Base-by-base conservation (phyloP, 2,329 filamentous ascomycete genomes). In the Ceratocystiopsis brevicomis region DNA sequence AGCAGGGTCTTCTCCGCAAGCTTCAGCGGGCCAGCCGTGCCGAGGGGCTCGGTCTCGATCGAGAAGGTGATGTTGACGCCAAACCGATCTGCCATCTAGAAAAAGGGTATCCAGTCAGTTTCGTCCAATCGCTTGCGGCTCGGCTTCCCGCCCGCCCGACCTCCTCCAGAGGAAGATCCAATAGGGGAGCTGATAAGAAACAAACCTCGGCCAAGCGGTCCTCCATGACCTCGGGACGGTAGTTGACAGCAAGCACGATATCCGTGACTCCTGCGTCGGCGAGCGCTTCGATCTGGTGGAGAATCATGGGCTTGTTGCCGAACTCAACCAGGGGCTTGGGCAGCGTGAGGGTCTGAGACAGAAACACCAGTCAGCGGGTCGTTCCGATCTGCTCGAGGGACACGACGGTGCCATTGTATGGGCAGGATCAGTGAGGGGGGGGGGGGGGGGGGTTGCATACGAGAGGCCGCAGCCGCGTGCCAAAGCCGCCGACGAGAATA, bases 261-360 rank as follows among this genome's bases (percentile, higher is more conserved):
- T 96, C 87, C 49, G 85, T 96, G 51, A 96, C 90, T 61, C 88
- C 88, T 46, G 86, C 88, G 47, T 78, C 81, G 53, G 90, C 88
- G 53, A 98, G 74, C 52, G 85, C 86, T 67, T 95, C 86, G 55
- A 98, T 84, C 67, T 98, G 88, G 66, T 96, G 88, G 57, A 92
- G 73, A 63, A 98, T 96, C 88, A 98, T 98, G 60, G 87, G 90
- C 67, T 90, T 88, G 74, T 98, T 98, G 59, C 77, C 86, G 59
- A 98, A 98, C 67, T 98, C 88, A 57, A 98, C 90, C 53, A 98
- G 74, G 52, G 90, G 88, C 66, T 96, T 98, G 49, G 88, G 88
- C 53, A 95, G 82, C 42, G 90, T 95, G 59, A 98, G 77, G 55
- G 88, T 98, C 85, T 93, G 8, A 30, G 25, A 30, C 25, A 30